Conservation (phyloP, 352 stramenopile species). For the Plasmopara viticola region DNA sequence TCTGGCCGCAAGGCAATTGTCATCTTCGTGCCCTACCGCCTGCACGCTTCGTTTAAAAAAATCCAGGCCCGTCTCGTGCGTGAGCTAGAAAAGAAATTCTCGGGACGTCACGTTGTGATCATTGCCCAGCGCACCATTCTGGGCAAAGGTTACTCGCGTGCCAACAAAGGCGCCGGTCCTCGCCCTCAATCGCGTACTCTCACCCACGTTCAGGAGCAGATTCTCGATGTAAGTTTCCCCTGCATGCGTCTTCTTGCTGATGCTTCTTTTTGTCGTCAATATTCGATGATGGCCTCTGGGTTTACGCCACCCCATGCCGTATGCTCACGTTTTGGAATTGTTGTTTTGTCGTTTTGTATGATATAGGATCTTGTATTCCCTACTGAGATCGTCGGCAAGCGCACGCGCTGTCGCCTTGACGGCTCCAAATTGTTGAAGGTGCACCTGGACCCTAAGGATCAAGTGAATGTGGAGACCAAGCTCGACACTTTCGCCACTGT, state of each 20-base stretch:
- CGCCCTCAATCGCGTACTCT: slow-evolving; percentile 96
- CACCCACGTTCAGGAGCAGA: slow-evolving; percentile 97
- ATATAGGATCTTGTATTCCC: slow-evolving; percentile 97
- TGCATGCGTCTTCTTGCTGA: slow-evolving; percentile 3
- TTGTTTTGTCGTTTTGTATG: slow-evolving; percentile 16
- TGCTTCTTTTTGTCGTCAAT: slow-evolving; percentile 21
- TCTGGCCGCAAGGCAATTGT: slow-evolving; percentile 96
- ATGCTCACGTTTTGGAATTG: slow-evolving; percentile 52
- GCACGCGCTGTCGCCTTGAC: slow-evolving; percentile 95
- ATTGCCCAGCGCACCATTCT: slow-evolving; percentile 99
- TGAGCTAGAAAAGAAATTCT: slow-evolving; percentile 99
- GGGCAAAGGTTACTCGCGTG: slow-evolving; percentile 94
- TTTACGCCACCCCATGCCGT: slow-evolving; percentile 84
- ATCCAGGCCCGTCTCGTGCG: slow-evolving; percentile 97
- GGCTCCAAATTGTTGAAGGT: slow-evolving; percentile 98
- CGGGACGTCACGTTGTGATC: slow-evolving; percentile 96
- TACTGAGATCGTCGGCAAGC: slow-evolving; percentile 99
- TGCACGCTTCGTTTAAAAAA: slow-evolving; percentile 98
- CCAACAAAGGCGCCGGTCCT: slow-evolving; percentile 91
- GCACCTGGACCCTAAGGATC: slow-evolving; percentile 97
- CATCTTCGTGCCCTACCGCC: slow-evolving; percentile 98
- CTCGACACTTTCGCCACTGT: slow-evolving; percentile 98
- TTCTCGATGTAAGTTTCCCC: slow-evolving; percentile 91
- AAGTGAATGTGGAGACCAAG: slow-evolving; percentile 99
- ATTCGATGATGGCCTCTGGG: slow-evolving; percentile 87